phyloP scores from a whole-genome alignment of 1,139 yeast genomes.

The Yamadazyma atmosphaerica region DNA sequence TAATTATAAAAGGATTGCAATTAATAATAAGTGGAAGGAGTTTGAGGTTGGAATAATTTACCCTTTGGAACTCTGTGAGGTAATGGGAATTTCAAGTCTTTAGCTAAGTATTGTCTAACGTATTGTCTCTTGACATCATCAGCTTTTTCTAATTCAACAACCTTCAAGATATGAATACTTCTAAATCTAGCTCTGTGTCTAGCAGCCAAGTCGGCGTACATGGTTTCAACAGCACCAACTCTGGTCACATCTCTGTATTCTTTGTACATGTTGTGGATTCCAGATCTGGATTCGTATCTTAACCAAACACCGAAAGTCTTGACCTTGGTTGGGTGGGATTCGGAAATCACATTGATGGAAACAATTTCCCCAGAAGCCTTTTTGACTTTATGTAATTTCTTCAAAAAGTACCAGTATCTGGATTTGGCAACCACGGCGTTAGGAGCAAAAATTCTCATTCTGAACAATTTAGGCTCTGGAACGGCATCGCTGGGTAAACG shows the following conservation, averaged over 20 bases:
- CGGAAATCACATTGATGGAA: constrained; percentile 86
- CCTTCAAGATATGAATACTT: constrained; percentile 97
- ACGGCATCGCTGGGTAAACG: constrained; percentile 98
- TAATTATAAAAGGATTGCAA: constrained; percentile 4
- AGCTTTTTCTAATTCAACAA: constrained; percentile 96
- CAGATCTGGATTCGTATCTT: constrained; percentile 99
- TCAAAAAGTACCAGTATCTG: constrained; percentile 99
- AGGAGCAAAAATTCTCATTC: constrained; percentile 99
- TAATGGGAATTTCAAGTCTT: constrained; percentile 99
- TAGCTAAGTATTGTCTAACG: constrained; percentile 94
- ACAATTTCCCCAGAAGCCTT: constrained; percentile 99
- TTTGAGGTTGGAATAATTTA: constrained; percentile 84
- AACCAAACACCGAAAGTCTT: constrained; percentile 99
- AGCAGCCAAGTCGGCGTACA: constrained; percentile 99
- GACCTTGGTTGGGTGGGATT: constrained; percentile 97
- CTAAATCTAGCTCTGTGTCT: constrained; percentile 99
- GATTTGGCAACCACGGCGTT: constrained; percentile 99
- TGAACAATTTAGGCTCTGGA: constrained; percentile 99
- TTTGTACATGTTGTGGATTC: constrained; percentile 99
- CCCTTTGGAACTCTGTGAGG: constrained; percentile 99
- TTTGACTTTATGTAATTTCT: constrained; percentile 99
- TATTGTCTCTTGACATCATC: constrained; percentile 99
- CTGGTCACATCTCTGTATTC: constrained; percentile 99
- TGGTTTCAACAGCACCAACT: constrained; percentile 97
- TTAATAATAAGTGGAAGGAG: constrained; percentile 97